These are phyloP conservation scores for Globisporangium carolinianum DNA, from an alignment of 352 stramenopile species.

Conservation along the genomic window DNA sequence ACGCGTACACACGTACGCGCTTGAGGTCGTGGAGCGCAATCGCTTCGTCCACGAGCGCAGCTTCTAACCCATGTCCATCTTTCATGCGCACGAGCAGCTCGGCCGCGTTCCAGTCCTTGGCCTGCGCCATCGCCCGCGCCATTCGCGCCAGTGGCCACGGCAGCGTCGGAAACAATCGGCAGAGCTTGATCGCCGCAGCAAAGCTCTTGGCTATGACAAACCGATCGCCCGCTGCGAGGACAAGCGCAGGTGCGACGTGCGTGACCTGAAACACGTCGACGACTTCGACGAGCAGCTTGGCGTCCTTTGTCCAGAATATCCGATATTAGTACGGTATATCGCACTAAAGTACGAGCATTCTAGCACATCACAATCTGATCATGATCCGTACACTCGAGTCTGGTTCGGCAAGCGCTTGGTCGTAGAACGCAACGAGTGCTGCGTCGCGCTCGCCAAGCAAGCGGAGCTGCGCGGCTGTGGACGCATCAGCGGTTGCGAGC, in stretches of 20 bases:
- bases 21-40: conserved; percentile 54
- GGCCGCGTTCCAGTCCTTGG: conserved; percentile 57
- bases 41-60: conserved; percentile 38
- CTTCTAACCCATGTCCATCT: conserved; percentile 17
- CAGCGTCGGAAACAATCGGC: conserved; percentile 20
- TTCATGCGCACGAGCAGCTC: conserved; percentile 13
- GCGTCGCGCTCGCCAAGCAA: conserved; percentile 19
- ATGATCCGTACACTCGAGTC: conserved; percentile 3
- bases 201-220: conserved; percentile 19
- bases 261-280: conserved; percentile 49
- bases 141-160: conserved; percentile 29
- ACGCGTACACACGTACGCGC: conserved; percentile 19
- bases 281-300: conserved; percentile 52
- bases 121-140: conserved; percentile 27
- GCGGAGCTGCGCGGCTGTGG: too few species aligned
- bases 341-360: not conserved
- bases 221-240: conserved; percentile 9
- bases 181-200: conserved; percentile 17
- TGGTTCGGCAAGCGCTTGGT: conserved; percentile 11
- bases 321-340: too few species aligned
- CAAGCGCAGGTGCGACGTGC: not conserved
- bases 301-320: conserved; percentile 19
- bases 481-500: conserved; percentile 2
- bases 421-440: conserved; percentile 28
- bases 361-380: not conserved